Evolutionary conservation across 1,284 basidiomycete species (phyloP), one percentile per base, ranked within the genome.

Genomic region (Austroboletus novae-zelandiae): DNA sequence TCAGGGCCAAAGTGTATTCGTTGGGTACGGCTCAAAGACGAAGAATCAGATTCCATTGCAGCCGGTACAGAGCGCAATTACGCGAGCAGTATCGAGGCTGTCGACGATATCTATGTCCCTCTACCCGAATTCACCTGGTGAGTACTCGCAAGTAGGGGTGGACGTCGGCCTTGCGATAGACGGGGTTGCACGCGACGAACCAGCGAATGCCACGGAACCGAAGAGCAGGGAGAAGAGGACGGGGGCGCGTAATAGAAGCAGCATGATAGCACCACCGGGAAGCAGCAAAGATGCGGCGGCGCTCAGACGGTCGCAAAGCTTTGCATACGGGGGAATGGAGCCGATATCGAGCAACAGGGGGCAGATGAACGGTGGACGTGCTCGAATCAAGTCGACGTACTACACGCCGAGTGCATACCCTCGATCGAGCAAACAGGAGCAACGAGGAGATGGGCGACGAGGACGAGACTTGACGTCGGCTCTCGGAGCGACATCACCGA

Each of bases 341-440:
- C 61, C 75, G 18, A 60, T 29, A 35, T 51, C 53, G 43, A 40
- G 45, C 4, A 47, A 49, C 23, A 51, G 61, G 54, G 62, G 63
- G 3, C 63, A 61, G 13, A 57, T 65, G 2, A 65, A 63, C 18
- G 74, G 72, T 45, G 79, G 84, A 36, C 80, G 85, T 37, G 78
- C 77, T 40, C 78, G 78, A 40, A 80, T 87, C 55, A 84, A 84
- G 64, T 84, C 83, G 6, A 77, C 84, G 9, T 84, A 88, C 59
- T 86, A 83, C 52, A 74, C 76, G 13, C 71, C 77, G 4, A 76
- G 78, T 11, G 69, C 76, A 3, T 78, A 83, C 58, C 75, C 82
- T 43, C 79, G 82, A 31, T 5, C 25, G 1, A 25, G 25, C 25
- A 25, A 25, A 25, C 25, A 25, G 25, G 25, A 25, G 4, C 72